Conservation (phyloP, 257 asterid genomes). For the Coffea canephora region DNA sequence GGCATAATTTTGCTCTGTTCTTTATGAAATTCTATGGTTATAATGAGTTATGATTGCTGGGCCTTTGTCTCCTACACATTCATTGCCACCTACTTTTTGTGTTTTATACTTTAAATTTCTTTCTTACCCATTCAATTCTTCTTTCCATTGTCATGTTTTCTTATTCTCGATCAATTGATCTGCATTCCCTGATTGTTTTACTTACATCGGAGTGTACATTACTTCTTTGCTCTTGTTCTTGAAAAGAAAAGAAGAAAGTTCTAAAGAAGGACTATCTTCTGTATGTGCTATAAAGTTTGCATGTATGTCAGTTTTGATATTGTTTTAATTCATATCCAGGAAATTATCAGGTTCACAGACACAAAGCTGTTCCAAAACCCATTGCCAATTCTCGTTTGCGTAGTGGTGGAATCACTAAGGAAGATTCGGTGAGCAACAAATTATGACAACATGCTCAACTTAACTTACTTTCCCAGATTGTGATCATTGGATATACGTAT, state of each 20-base stretch:
- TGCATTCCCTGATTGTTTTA: background rate
- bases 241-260: background rate
- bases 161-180: background rate
- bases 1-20: conserved; percentile 49
- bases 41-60: conserved; percentile 44
- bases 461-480: background rate
- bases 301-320: conserved; percentile 11
- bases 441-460: conserved; percentile 3
- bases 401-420: conserved; percentile 45
- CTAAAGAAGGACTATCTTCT: background rate
- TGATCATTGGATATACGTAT: background rate
- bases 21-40: conserved; percentile 27
- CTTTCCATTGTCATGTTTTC: background rate
- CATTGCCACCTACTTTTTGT: conserved; percentile 5
- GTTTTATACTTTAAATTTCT: background rate
- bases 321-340: conserved; percentile 48
- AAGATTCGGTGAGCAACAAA: conserved; percentile 44
- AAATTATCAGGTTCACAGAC: conserved; percentile 39
- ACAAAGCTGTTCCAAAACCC: conserved; percentile 41
- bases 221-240: background rate
- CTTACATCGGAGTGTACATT: background rate
- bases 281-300: background rate
- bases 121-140: background rate
- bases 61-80: conserved; percentile 25
- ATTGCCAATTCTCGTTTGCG: conserved; percentile 47